A percentile compares a stretch with the other conserved stretches of the same genome.
These are phyloP conservation scores for Phytophthora boehmeriae DNA, from an alignment of 352 stramenopile species.

Conservation along the genomic window DNA sequence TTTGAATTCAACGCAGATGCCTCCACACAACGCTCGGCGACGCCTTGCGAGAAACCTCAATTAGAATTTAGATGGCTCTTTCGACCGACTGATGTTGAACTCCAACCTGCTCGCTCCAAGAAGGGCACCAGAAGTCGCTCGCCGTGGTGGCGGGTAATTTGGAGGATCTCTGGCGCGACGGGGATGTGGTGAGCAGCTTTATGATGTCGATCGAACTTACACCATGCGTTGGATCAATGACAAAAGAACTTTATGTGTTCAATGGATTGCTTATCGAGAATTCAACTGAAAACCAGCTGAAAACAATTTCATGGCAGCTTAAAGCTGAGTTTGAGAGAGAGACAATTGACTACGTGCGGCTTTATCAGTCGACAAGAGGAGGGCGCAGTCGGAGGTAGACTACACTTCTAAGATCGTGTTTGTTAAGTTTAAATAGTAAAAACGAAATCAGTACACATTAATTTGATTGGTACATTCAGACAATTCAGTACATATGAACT, in stretches of 20 bases:
- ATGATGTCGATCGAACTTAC: conserved; percentile 1
- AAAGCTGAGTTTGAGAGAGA: neutral
- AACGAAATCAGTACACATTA: no score
- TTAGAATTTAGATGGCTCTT: conserved; percentile 1
- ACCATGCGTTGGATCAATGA: conserved; percentile 5
- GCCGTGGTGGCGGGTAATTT: neutral
- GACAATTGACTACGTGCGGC: neutral
- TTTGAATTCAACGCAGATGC: neutral
- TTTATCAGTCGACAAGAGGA: neutral
- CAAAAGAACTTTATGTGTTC: neutral
- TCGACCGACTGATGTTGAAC: neutral
- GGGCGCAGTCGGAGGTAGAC: no score
- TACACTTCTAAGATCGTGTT: no score
- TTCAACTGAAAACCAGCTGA: neutral
- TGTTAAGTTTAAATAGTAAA: no score
- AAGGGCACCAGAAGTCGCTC: neutral
- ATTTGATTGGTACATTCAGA: no score
- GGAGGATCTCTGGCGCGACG: neutral
- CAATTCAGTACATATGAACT: no score
- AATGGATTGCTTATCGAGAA: conserved; percentile 4
- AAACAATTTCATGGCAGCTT: conserved; percentile 1
- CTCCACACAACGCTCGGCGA: neutral
- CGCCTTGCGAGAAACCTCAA: neutral
- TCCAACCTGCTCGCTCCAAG: neutral
- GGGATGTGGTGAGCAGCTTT: neutral